phyloP scores from a whole-genome alignment of 169 alveolate genomes.

The Babesia ovis region DNA sequence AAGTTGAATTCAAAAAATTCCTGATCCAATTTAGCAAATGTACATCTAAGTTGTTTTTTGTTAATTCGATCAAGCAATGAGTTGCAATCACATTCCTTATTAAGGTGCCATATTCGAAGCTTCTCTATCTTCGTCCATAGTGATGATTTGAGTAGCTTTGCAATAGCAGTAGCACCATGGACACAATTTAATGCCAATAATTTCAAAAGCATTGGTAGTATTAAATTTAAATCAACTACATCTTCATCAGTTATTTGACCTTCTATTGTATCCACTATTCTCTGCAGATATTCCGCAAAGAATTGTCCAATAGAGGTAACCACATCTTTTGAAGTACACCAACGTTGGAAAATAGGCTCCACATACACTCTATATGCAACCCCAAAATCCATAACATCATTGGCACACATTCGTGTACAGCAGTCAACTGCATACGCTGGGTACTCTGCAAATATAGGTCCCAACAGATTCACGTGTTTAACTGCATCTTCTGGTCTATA shows the following conservation, averaged over 20 bases:
- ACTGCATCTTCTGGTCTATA: constrained; percentile 39
- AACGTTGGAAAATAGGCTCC: constrained; percentile 2
- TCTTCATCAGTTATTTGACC: constrained; percentile 31
- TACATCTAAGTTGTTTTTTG: constrained; percentile 8
- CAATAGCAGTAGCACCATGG: constrained; percentile 16
- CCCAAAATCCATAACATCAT: constrained; percentile 40
- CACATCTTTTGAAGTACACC: background rate
- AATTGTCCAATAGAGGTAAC: constrained; percentile 22
- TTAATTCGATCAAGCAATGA: constrained; percentile 28
- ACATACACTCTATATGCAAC: constrained; percentile 27
- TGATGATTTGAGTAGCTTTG: constrained; percentile 31
- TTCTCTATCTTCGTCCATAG: constrained; percentile 16
- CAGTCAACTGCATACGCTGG: constrained; percentile 21
- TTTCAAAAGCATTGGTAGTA: constrained; percentile 6
- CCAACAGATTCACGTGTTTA: constrained; percentile 8
- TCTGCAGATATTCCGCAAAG: constrained; percentile 24
- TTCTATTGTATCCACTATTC: background rate
- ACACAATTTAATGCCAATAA: constrained; percentile 7
- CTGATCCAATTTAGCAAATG: constrained; percentile 12
- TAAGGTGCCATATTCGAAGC: constrained; percentile 16
- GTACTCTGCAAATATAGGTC: constrained; percentile 7
- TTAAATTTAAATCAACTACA: constrained; percentile 22
- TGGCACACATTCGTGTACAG: constrained; percentile 27
- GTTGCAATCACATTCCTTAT: constrained; percentile 31
- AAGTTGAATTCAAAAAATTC: constrained; percentile 23